These are phyloP conservation scores for Colletotrichum chlorophyti DNA, from an alignment of 2,329 filamentous ascomycete genomes.

Conservation along the genomic window DNA sequence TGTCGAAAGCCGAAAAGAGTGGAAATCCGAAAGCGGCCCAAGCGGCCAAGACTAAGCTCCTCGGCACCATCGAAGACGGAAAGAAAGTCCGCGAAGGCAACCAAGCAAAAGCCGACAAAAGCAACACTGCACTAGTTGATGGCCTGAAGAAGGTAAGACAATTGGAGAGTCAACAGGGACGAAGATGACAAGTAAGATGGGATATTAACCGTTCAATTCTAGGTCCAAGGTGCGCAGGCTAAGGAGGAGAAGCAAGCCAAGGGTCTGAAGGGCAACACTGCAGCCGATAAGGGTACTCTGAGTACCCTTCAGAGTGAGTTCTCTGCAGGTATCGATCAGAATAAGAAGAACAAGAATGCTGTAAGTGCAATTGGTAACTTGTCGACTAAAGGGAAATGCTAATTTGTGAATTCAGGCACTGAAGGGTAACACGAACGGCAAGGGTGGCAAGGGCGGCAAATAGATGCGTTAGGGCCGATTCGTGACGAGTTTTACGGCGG, in stretches of 20 bases:
- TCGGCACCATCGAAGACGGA: neutral
- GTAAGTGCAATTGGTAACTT: neutral
- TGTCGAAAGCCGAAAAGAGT: neutral
- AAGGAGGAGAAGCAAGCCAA: conserved; percentile 9
- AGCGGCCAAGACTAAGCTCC: neutral
- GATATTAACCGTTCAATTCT: neutral
- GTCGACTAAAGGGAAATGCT: neutral
- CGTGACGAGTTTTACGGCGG: neutral
- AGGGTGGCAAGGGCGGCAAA: neutral
- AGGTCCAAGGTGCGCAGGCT: conserved; percentile 13
- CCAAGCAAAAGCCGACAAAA: conserved; percentile 10
- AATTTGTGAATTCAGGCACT: neutral
- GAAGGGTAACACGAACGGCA: neutral
- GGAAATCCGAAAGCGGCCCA: neutral
- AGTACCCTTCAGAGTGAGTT: neutral
- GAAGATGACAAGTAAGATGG: too few relatives aligned
- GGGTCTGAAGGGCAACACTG: neutral
- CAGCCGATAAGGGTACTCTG: neutral
- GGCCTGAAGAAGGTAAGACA: conserved; percentile 10
- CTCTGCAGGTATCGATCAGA: neutral
- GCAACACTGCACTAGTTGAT: neutral
- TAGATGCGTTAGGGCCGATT: accelerated
- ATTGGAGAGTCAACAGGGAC: neutral
- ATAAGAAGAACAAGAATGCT: conserved; percentile 6
- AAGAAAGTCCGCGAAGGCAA: neutral